Conservation (phyloP, 1,284 basidiomycete genomes). For the Earliella scabrosa region DNA sequence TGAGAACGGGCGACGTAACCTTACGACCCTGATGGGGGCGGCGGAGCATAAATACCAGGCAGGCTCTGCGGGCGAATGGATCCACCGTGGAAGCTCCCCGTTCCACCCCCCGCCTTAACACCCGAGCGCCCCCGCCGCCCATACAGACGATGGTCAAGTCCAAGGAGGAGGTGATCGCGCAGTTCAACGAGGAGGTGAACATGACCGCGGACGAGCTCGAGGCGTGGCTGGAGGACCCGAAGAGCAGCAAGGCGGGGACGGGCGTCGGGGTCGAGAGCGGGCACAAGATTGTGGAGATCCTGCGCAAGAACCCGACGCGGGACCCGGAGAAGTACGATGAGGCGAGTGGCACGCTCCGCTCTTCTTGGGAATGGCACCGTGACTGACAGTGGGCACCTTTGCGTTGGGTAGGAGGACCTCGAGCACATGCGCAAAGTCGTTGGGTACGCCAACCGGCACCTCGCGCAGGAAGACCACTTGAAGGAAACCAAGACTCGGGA, state of each 20-base stretch:
- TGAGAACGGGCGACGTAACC: no score
- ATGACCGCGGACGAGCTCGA: conserved; percentile 41
- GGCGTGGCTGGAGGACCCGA: conserved; percentile 37
- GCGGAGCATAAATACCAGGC: no score
- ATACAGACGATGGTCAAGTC: conserved; percentile 24
- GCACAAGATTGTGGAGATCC: conserved; percentile 39
- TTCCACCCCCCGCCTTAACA: background rate
- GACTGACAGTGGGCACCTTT: no score
- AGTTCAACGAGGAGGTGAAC: conserved; percentile 36
- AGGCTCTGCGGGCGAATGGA: no score
- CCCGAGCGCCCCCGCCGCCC: background rate
- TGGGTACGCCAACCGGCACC: conserved; percentile 38
- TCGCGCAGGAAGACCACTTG: conserved; percentile 40
- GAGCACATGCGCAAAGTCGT: conserved; percentile 43
- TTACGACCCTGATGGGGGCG: no score
- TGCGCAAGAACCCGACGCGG: conserved; percentile 40
- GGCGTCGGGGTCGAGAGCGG: conserved; percentile 42
- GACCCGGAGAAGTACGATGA: conserved; percentile 38
- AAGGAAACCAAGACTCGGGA: conserved; percentile 41
- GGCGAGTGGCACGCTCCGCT: no score
- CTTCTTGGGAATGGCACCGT: no score
- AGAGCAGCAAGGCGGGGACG: conserved; percentile 39
- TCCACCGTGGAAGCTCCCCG: background rate
- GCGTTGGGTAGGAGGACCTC: conserved; percentile 36
- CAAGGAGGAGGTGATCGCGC: conserved; percentile 33